A percentile compares a stretch with the other conserved stretches of the same genome.
These are phyloP conservation scores for Tulasnella sp. DNA, from an alignment of 768 basidiomycete species.

Conservation along the genomic window DNA sequence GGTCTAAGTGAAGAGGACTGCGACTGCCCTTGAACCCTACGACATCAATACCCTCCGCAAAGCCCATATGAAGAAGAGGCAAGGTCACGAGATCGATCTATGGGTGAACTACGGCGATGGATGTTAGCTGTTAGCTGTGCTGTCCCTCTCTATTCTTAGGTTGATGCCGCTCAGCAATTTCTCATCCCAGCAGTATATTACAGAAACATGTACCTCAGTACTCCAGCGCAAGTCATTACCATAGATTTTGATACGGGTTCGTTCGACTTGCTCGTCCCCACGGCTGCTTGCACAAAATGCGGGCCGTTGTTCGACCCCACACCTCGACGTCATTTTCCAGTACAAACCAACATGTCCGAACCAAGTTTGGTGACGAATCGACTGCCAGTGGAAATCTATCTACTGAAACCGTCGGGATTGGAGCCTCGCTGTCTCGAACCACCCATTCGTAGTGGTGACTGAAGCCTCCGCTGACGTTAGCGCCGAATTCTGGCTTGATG, in stretches of 20 bases:
- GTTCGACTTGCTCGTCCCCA: not conserved
- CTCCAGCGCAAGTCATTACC: not conserved
- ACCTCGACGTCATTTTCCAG: not conserved
- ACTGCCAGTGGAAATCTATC: not conserved
- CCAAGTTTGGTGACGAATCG: not conserved
- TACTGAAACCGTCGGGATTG: not conserved
- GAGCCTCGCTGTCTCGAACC: not conserved
- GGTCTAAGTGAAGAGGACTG: not conserved
- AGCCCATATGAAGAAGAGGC: not conserved
- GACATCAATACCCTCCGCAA: not conserved
- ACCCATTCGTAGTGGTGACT: not conserved
- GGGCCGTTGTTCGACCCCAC: not conserved
- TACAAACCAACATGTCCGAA: not conserved
- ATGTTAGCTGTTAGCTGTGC: not conserved
- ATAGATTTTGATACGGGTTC: not conserved
- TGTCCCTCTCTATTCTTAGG: not conserved
- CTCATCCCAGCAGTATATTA: not conserved
- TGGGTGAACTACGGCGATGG: not conserved
- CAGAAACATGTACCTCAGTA: not conserved
- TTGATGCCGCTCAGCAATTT: not conserved
- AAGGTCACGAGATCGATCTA: not conserved
- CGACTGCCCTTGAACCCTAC: not conserved
- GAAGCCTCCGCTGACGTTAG: not conserved
- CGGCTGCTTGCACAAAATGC: not conserved
- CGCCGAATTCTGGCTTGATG: not conserved